Percentiles rank a stretch among this genome's conserved stretches.
Evolutionary conservation across 345 rosid genomes (phyloP).

Genomic region (Arabidopsis arenosa): DNA sequence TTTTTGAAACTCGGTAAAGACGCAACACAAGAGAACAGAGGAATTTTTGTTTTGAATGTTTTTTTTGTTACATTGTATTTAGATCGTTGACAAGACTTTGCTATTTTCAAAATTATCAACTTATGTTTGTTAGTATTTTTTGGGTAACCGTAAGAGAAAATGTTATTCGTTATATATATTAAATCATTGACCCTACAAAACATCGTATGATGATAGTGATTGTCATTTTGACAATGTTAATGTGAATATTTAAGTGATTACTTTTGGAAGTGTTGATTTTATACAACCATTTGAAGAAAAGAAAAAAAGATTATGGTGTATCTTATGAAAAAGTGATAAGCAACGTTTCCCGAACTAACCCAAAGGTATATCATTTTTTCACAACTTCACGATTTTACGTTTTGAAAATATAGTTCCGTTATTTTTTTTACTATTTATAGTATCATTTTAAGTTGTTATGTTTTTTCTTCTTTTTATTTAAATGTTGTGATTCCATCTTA

Average conservation of each 20-base stretch:
- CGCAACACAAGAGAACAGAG: not conserved
- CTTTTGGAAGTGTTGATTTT: not conserved
- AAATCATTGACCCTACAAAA: slow-evolving; percentile 25
- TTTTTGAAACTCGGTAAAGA: slow-evolving; percentile 1
- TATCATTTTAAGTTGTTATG: no score
- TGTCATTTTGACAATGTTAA: not conserved
- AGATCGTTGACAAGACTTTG: slow-evolving; percentile 26
- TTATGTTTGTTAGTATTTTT: slow-evolving; percentile 5
- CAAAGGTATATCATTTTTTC: no score
- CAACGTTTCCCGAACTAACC: no score
- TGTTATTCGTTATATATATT: not conserved
- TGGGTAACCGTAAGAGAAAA: slow-evolving; percentile 17
- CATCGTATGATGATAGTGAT: slow-evolving; percentile 34
- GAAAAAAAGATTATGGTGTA: not conserved
- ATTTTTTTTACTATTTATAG: no score
- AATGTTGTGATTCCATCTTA: no score
- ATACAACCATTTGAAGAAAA: not conserved
- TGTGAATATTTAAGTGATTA: not conserved
- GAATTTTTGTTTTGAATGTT: not conserved
- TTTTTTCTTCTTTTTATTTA: no score
- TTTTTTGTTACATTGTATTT: slow-evolving; percentile 1
- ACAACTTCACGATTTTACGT: no score
- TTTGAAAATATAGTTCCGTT: no score
- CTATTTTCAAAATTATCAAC: slow-evolving; percentile 20
- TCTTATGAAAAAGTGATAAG: not conserved